Evolutionary conservation across 2,329 filamentous ascomycete species (phyloP), one percentile per base, ranked within the genome.

Genomic region (Fusarium clavum): DNA sequence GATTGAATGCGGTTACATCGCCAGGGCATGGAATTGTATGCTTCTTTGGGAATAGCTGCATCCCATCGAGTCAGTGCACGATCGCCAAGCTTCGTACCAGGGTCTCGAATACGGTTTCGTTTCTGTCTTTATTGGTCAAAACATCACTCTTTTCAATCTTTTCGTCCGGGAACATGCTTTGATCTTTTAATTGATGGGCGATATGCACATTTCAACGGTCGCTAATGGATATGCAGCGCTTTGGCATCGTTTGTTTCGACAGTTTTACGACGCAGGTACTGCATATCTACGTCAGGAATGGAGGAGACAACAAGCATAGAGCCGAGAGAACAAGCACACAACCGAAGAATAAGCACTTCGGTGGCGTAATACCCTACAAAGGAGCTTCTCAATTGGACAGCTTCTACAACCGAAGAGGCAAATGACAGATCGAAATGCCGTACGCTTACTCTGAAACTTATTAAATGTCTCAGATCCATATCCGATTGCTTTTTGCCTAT

Each of bases 401-500:
- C n/a, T 38, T 38, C 34, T 14, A 25, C 9, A 22, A 5, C 25
- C n/a, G 49, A n/a, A 22, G 7, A n/a, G 38, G 34, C 49, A 41
- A 14, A 27, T 22, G 49, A 52, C 18, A 27, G 32, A 52, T 27
- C 24, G 13, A 52, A 16, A 16, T 2, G 16, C 11, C 7, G 49
- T 27, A 34, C 49, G 24, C 38, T 34, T 27, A 10, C 9, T 27
- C 25, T 41, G 49, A 52, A 52, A 52, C 49, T n/a, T 38, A 14
- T 12, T 13, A 47, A 29, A 43, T 52, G 49, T 52, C 49, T 52
- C n/a, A 52, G 49, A 52, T 52, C 32, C 34, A 27, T 38, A 38
- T 27, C 24, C 8, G 24, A 41, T 52, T 27, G 18, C 48, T 27
- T 16, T 24, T 32, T n/a, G n/a, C 18, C 47, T n/a, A 18, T n/a